A percentile compares a stretch with the other conserved stretches of the same genome.
These are phyloP conservation scores for Alectoria sarmentosa DNA, from an alignment of 495 filamentous ascomycete genomes.

Conservation along the genomic window DNA sequence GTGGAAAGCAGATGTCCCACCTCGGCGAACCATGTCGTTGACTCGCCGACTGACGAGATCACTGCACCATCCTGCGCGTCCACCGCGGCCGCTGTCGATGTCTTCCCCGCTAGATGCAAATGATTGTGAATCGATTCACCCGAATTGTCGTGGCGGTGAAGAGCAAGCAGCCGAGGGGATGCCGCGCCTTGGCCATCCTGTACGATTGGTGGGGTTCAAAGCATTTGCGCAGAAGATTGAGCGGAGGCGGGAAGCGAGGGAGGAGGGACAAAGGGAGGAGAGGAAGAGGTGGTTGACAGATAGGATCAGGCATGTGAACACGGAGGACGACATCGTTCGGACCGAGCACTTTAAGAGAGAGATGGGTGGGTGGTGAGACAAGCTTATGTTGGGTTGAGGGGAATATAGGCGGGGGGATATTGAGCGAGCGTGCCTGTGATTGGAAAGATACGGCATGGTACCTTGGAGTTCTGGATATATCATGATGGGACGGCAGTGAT, in stretches of 20 bases:
- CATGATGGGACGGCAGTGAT: slow-evolving; percentile 15
- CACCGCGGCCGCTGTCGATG: background rate
- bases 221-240: slow-evolving; percentile 47
- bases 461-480: background rate
- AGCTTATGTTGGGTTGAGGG: background rate
- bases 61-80: background rate
- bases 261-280: slow-evolving; percentile 51
- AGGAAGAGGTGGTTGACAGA: slow-evolving; percentile 57
- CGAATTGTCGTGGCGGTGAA: slow-evolving; percentile 26
- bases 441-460: background rate
- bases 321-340: background rate
- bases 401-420: background rate
- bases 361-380: background rate
- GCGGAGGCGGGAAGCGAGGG: slow-evolving; percentile 51
- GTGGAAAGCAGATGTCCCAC: background rate
- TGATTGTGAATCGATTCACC: slow-evolving; percentile 29
- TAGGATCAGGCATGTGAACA: slow-evolving; percentile 47
- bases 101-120: background rate
- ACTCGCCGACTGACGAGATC: background rate
- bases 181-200: slow-evolving; percentile 41
- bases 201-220: slow-evolving; percentile 48
- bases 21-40: slow-evolving; percentile 1
- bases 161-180: slow-evolving; percentile 35
- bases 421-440: background rate
- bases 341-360: background rate